Evolutionary conservation across 2,329 filamentous ascomycete genomes (phyloP).

Genomic region (Leptographium lundbergii): DNA sequence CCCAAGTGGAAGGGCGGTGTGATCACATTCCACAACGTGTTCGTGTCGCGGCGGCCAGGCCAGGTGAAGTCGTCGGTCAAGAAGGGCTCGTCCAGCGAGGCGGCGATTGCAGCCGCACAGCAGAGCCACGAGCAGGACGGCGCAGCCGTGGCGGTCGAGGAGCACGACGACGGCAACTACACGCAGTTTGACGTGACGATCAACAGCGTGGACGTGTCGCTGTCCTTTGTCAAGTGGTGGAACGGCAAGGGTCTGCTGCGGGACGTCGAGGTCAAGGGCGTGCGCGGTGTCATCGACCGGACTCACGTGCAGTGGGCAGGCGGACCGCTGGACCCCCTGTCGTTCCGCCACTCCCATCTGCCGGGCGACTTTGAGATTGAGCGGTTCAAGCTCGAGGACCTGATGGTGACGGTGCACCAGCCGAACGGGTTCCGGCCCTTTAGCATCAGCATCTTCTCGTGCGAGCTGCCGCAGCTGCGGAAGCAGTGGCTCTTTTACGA

Average conservation of each 20-base stretch:
- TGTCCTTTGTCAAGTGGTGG: constrained; percentile 99
- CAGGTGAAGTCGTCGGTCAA: constrained; percentile 71
- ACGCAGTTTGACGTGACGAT: constrained; percentile 95
- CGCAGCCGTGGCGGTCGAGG: constrained; percentile 16
- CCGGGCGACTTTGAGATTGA: constrained; percentile 96
- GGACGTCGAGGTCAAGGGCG: constrained; percentile 87
- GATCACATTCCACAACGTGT: constrained; percentile 93
- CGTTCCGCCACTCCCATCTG: constrained; percentile 75
- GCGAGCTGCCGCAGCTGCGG: constrained; percentile 79
- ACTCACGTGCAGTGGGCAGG: constrained; percentile 65
- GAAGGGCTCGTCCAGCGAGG: constrained; percentile 82
- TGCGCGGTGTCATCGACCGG: constrained; percentile 83
- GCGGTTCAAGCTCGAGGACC: constrained; percentile 88
- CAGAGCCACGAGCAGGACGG: constrained; percentile 8
- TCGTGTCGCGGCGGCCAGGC: constrained; percentile 81
- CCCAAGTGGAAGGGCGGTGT: constrained; percentile 92
- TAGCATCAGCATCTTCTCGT: constrained; percentile 88
- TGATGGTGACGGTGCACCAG: constrained; percentile 84
- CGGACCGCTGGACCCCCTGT: constrained; percentile 64
- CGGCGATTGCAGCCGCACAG: constrained; percentile 65
- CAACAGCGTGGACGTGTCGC: constrained; percentile 86
- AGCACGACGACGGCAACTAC: constrained; percentile 79
- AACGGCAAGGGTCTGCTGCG: constrained; percentile 86
- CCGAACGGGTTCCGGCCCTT: constrained; percentile 87
- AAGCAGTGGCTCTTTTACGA: constrained; percentile 99